Evolutionary conservation across 257 asterid genomes (phyloP).

Genomic region (Salvia hispanica): DNA sequence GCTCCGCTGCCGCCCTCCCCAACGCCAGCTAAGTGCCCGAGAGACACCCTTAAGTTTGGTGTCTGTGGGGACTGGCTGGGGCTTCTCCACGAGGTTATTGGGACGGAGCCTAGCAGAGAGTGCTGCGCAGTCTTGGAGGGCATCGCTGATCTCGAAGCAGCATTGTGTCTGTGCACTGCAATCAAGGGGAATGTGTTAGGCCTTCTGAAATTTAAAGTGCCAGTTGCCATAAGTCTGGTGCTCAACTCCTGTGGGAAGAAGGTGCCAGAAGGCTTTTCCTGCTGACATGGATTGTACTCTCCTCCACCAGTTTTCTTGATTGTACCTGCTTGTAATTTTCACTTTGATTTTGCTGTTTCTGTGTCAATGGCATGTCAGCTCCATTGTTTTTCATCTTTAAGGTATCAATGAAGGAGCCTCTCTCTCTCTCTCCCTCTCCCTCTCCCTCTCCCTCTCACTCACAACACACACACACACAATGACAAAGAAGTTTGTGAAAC

Average conservation of each 20-base stretch:
- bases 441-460: slow-evolving; percentile 23
- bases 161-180: slow-evolving; percentile 83
- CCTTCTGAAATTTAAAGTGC: slow-evolving; percentile 45
- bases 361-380: background rate
- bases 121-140: slow-evolving; percentile 72
- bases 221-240: slow-evolving; percentile 63
- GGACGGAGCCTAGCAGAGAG: slow-evolving; percentile 57
- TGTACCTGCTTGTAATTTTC: slow-evolving; percentile 17
- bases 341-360: slow-evolving; percentile 7
- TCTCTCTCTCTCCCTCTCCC: slow-evolving; percentile 14
- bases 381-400: background rate
- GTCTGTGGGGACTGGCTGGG: slow-evolving; percentile 89
- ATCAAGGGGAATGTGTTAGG: slow-evolving; percentile 74
- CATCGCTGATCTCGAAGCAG: slow-evolving; percentile 81
- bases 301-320: background rate
- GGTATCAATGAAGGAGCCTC: background rate
- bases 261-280: slow-evolving; percentile 69
- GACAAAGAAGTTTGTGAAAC: slow-evolving; percentile 2
- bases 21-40: slow-evolving; percentile 58
- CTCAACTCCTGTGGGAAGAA: slow-evolving; percentile 83
- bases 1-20: slow-evolving; percentile 32
- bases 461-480: background rate
- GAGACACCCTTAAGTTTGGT: slow-evolving; percentile 79
- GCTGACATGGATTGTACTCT: slow-evolving; percentile 32
- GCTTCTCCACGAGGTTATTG: slow-evolving; percentile 71